phyloP scores from a whole-genome alignment of 164 flowering plant species.

The Sextonia rubra region DNA sequence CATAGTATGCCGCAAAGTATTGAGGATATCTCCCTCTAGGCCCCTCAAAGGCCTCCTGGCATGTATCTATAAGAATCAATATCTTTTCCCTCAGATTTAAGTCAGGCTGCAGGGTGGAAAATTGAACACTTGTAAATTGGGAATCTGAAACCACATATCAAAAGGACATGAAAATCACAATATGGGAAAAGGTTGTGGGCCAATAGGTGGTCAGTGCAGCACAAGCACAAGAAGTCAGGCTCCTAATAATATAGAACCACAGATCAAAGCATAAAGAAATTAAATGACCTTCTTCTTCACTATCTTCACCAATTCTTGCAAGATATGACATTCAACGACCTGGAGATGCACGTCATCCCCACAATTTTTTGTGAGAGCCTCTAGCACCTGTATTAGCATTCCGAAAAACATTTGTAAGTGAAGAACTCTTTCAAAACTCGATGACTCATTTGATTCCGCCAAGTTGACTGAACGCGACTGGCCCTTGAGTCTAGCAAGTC shows the following conservation, averaged over 20 bases:
- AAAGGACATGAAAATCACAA: not conserved
- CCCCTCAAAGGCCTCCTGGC: slow-evolving; percentile 99
- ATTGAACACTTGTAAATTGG: not conserved
- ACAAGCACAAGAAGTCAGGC: not conserved
- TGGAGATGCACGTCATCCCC: slow-evolving; percentile 73
- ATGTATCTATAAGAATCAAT: slow-evolving; percentile 72
- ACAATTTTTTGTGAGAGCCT: slow-evolving; percentile 91
- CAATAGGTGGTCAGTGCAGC: not conserved
- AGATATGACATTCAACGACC: slow-evolving; percentile 76
- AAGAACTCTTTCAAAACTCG: not conserved
- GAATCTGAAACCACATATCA: not conserved
- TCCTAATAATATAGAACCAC: not conserved
- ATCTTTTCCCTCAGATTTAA: slow-evolving; percentile 84
- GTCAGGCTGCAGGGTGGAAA: slow-evolving; percentile 61
- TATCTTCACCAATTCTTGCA: slow-evolving; percentile 91
- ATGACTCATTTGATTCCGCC: no score
- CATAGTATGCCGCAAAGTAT: slow-evolving; percentile 74
- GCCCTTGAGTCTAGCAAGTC: no score
- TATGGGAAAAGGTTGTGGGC: not conserved
- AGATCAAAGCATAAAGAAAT: slow-evolving; percentile 1
- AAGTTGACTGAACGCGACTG: no score
- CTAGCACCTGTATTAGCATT: slow-evolving; percentile 57
- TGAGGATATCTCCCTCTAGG: slow-evolving; percentile 80
- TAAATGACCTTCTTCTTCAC: slow-evolving; percentile 73
- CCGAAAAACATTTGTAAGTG: not conserved